Evolutionary conservation across 2,329 filamentous ascomycete species (phyloP).

Genomic region (Exophiala bonariae): DNA sequence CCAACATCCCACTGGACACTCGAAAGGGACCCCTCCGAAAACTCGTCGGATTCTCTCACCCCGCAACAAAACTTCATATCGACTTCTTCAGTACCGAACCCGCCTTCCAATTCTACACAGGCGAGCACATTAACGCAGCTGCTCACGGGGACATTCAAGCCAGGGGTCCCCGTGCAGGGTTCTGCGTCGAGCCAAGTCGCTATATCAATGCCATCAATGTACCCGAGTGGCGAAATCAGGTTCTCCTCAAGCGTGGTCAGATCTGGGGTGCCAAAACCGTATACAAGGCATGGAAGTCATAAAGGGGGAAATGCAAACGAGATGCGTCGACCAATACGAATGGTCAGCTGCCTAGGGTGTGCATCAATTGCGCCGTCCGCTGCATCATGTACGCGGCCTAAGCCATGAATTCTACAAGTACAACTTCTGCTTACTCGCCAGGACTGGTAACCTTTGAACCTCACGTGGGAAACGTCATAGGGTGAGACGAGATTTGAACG

Average conservation of each 20-base stretch:
- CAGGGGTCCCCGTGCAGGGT: slow-evolving; percentile 69
- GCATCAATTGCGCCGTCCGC: too few species aligned
- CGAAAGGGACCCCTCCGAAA: slow-evolving; percentile 62
- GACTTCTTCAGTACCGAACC: slow-evolving; percentile 91
- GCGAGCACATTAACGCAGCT: slow-evolving; percentile 77
- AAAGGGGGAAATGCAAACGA: background rate
- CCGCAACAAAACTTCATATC: slow-evolving; percentile 72
- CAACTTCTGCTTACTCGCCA: too few species aligned
- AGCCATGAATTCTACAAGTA: too few species aligned
- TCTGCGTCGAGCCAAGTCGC: slow-evolving; percentile 89
- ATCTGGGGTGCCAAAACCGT: slow-evolving; percentile 78
- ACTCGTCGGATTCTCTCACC: slow-evolving; percentile 72
- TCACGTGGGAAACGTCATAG: too few species aligned
- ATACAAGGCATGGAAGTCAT: slow-evolving; percentile 75
- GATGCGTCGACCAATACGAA: too few species aligned
- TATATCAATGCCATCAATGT: slow-evolving; percentile 88
- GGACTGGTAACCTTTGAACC: too few species aligned
- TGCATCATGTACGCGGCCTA: too few species aligned
- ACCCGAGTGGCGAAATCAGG: slow-evolving; percentile 75
- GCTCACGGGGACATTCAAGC: slow-evolving; percentile 60
- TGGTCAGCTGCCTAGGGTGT: too few species aligned
- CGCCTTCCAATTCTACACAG: slow-evolving; percentile 96
- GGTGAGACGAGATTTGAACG: too few species aligned
- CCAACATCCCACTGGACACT: slow-evolving; percentile 65
- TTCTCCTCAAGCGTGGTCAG: slow-evolving; percentile 79